phyloP scores from a whole-genome alignment of 352 stramenopile genomes.

The Phytophthora citricola region DNA sequence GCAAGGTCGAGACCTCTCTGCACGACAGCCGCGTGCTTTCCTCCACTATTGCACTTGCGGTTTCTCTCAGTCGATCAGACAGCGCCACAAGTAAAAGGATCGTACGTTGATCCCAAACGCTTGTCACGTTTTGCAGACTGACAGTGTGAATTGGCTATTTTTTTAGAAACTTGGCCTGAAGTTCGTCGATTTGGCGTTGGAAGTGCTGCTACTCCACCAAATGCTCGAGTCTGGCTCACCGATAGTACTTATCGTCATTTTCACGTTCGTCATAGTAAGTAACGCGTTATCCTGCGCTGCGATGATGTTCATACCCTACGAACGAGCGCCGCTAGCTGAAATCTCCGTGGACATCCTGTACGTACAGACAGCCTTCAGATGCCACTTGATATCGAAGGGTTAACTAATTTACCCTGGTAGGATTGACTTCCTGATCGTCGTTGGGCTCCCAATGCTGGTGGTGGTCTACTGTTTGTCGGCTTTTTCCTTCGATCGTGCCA shows the following conservation, averaged over 20 bases:
- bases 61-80: background rate
- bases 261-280: slow-evolving; percentile 19
- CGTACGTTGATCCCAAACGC: slow-evolving; percentile 3
- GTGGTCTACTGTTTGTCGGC: slow-evolving; percentile 21
- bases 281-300: slow-evolving; percentile 20
- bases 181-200: slow-evolving; percentile 23
- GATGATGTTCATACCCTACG: slow-evolving; percentile 21
- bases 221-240: slow-evolving; percentile 26
- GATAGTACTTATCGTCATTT: slow-evolving; percentile 7
- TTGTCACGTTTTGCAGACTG: background rate
- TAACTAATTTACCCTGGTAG: slow-evolving; percentile 2
- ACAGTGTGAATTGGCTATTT: background rate
- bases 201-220: slow-evolving; percentile 21
- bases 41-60: background rate
- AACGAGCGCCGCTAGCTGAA: slow-evolving; percentile 17
- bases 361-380: background rate
- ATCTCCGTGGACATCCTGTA: slow-evolving; percentile 43
- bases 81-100: slow-evolving; percentile 8
- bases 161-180: slow-evolving; percentile 26
- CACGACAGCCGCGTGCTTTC: background rate
- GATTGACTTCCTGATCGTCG: slow-evolving; percentile 31
- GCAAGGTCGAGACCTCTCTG: background rate
- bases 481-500: slow-evolving; percentile 33
- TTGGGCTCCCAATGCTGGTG: slow-evolving; percentile 31
- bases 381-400: too few species aligned